Base-by-base conservation (phyloP, 2,329 filamentous ascomycete genomes). In the Tolypocladium pustulatum region DNA sequence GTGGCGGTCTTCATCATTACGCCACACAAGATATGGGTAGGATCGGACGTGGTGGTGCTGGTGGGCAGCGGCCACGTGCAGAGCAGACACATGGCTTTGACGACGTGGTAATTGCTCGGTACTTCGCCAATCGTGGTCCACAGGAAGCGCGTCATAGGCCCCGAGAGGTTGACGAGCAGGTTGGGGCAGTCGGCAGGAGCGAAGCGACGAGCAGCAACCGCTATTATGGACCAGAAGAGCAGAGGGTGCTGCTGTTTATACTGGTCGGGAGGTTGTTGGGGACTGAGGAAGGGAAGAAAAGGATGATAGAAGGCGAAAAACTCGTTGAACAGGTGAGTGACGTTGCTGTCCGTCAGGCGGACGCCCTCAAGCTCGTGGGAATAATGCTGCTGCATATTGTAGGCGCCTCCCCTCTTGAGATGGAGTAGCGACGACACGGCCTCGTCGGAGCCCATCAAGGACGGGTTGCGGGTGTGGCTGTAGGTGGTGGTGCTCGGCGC, bases 1-100 rank as follows among this genome's bases (percentile, higher is more conserved):
- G 90, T 91, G 10, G 90, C 90, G 27, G 89, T 84, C 74, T 92
- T 91, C 84, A 93, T 91, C 88, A 93, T 91, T 61, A 91, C 84
- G 57, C 90, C 89, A 64, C 87, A 87, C 22, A 92, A 76, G 69
- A 90, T 91, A 68, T 92, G 90, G 1, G 89, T 93, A 3, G 89
- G 88, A 65, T 94, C 90, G 9, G 86, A 86, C 7, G 87, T 87
- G 1, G 88, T 91, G 6, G 87, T 90, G 71, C 87, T 91, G n/a
- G 87, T 90, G 0, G 90, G 90, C 41, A 93, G 73, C 7, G 90
- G 89, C 89, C 89, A 94, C 6, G 87, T 89, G 71, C 89, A 93
- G 49, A 92, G 73, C 59, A 94, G 73, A 67, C 88, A 91, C 65
- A 93, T 77, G 2, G 89, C 89, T 74, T 93, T 92, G 69, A 92